These are phyloP conservation scores for Colletotrichum tamarilloi DNA, from an alignment of 2,329 filamentous ascomycete genomes.

Conservation along the genomic window DNA sequence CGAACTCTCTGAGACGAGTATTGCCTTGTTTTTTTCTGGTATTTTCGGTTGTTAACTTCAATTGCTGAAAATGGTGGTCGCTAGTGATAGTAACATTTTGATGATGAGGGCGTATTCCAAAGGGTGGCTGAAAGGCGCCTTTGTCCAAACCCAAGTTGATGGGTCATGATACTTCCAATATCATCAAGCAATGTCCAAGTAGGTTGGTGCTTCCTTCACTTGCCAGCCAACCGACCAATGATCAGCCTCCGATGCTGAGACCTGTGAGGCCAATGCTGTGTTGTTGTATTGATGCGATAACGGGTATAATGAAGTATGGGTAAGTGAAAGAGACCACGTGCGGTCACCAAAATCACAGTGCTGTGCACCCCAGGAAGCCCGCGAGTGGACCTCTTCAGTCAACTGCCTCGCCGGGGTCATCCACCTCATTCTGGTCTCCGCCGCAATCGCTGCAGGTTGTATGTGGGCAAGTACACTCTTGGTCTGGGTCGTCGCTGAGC, in stretches of 20 bases:
- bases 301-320: not conserved
- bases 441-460: conserved; percentile 15
- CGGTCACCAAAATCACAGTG: not conserved
- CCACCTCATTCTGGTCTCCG: conserved; percentile 3
- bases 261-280: not conserved
- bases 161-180: not conserved
- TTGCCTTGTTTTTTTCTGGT: not conserved
- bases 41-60: not conserved
- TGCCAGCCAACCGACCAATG: not conserved
- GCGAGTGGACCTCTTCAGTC: not conserved
- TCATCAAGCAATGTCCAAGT: not conserved
- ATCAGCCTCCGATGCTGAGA: not conserved
- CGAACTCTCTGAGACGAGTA: not conserved
- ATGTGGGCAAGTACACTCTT: conserved; percentile 8
- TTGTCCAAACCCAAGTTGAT: not conserved
- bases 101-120: not conserved
- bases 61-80: not conserved
- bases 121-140: not conserved
- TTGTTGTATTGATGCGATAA: not conserved
- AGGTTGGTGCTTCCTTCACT: not conserved
- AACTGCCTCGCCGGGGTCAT: conserved; percentile 24
- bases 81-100: not conserved
- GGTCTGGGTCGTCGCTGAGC: conserved; percentile 33
- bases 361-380: not conserved
- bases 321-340: not conserved